A percentile compares a stretch with the other conserved stretches of the same genome.
These are phyloP conservation scores for Aspergillus thermomutatus DNA, from an alignment of 2,329 filamentous ascomycete species.

Conservation along the genomic window DNA sequence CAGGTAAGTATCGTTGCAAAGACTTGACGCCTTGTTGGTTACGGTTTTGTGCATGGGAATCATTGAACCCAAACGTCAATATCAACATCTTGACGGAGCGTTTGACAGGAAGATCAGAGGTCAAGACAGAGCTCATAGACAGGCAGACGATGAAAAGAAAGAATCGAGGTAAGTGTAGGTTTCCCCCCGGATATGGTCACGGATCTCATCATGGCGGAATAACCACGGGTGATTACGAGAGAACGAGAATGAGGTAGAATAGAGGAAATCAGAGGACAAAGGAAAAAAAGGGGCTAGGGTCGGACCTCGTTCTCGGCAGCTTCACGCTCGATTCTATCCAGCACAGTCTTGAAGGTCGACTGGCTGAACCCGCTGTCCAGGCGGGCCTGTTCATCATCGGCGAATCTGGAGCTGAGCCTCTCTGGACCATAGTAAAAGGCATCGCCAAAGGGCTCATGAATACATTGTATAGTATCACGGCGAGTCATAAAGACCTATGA, in stretches of 20 bases:
- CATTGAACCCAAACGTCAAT: not conserved
- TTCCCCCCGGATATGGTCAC: not conserved
- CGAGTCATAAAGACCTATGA: conserved; percentile 92
- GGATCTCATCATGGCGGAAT: not conserved
- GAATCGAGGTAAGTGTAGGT: not conserved
- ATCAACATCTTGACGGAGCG: too few species aligned
- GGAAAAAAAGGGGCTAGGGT: conserved; percentile 24
- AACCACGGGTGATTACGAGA: not conserved
- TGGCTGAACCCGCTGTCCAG: conserved; percentile 42
- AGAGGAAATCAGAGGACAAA: not conserved
- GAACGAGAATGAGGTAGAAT: not conserved
- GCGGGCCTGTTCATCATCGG: conserved; percentile 58
- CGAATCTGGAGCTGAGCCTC: conserved; percentile 74
- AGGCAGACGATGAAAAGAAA: too few species aligned
- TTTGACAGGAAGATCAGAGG: not conserved
- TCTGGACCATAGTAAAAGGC: conserved; percentile 96
- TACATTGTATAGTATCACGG: conserved; percentile 71
- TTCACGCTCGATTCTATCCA: conserved; percentile 71
- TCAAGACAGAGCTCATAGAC: too few species aligned
- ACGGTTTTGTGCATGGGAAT: not conserved
- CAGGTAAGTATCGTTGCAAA: conserved; percentile 38
- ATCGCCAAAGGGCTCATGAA: conserved; percentile 96
- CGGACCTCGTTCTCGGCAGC: conserved; percentile 63
- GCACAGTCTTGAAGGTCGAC: conserved; percentile 58
- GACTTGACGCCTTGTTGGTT: not conserved